Conservation (phyloP, 2,329 filamentous ascomycete species). For the Fusarium tupiense region DNA sequence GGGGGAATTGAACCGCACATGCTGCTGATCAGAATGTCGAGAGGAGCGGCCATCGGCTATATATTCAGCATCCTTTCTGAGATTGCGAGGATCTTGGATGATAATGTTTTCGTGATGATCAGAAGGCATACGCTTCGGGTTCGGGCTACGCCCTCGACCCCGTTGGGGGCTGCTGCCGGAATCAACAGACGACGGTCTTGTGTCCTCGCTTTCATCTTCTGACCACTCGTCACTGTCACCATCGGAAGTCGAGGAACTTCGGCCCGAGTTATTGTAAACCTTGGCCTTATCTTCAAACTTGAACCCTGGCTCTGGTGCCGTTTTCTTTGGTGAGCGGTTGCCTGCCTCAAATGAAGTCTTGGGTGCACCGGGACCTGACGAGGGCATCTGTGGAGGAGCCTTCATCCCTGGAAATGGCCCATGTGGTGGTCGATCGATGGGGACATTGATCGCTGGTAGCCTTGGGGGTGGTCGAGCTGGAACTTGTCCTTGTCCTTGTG, state of each 20-base stretch:
- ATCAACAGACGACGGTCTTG: slow-evolving; percentile 25
- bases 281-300: not conserved
- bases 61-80: not conserved
- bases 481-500: not conserved
- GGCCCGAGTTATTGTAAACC: slow-evolving; percentile 6
- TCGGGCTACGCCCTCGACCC: slow-evolving; percentile 15
- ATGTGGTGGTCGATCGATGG: slow-evolving; percentile 3
- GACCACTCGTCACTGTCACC: slow-evolving; percentile 6
- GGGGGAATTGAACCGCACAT: slow-evolving; percentile 16
- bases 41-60: not conserved
- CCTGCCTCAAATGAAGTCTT: not conserved
- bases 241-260: slow-evolving; percentile 21
- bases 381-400: not conserved
- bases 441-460: slow-evolving; percentile 5
- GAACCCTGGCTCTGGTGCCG: not conserved
- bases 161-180: slow-evolving; percentile 9
- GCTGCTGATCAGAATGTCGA: slow-evolving; percentile 3
- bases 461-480: not conserved
- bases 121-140: slow-evolving; percentile 1
- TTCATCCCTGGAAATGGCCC: not conserved
- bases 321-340: not conserved
- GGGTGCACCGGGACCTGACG: not conserved
- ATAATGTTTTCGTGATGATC: slow-evolving; percentile 7
- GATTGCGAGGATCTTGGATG: slow-evolving; percentile 3
- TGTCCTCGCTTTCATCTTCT: slow-evolving; percentile 24